Percentiles rank a stretch among this genome's conserved stretches.
phyloP scores from a whole-genome alignment of 768 basidiomycete genomes.

The Gautieria morchelliformis region DNA sequence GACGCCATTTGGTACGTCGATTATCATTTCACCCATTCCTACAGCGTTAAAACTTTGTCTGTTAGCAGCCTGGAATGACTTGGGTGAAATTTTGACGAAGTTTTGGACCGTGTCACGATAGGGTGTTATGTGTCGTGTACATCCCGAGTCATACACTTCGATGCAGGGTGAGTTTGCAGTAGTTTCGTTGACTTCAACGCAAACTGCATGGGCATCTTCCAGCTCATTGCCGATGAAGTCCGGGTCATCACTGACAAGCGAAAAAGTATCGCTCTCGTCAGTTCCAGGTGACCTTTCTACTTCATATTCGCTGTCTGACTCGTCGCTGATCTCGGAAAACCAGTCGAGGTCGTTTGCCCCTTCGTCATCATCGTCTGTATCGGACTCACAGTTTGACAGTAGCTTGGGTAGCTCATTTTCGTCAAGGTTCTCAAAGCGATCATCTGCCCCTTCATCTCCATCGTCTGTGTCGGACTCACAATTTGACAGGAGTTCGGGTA shows the following conservation, averaged over 20 bases:
- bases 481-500: too few species aligned
- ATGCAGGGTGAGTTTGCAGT: background rate
- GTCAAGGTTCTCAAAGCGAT: too few species aligned
- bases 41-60: constrained; percentile 19
- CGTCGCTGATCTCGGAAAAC: too few species aligned
- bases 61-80: background rate
- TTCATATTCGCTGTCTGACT: too few species aligned
- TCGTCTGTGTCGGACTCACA: too few species aligned
- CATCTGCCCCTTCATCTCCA: too few species aligned
- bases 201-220: background rate
- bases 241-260: background rate
- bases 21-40: constrained; percentile 21
- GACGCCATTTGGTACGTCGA: constrained; percentile 26
- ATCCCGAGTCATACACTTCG: background rate
- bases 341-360: too few species aligned
- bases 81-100: background rate
- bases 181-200: background rate
- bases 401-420: too few species aligned
- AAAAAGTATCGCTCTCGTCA: too few species aligned
- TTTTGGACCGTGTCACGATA: background rate
- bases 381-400: too few species aligned
- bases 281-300: too few species aligned
- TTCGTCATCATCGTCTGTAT: too few species aligned
- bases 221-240: background rate
- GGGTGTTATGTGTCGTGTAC: constrained; percentile 1